These are phyloP conservation scores for Podila epicladia DNA, from an alignment of 192 early-diverging fungal genomes.

Conservation along the genomic window DNA sequence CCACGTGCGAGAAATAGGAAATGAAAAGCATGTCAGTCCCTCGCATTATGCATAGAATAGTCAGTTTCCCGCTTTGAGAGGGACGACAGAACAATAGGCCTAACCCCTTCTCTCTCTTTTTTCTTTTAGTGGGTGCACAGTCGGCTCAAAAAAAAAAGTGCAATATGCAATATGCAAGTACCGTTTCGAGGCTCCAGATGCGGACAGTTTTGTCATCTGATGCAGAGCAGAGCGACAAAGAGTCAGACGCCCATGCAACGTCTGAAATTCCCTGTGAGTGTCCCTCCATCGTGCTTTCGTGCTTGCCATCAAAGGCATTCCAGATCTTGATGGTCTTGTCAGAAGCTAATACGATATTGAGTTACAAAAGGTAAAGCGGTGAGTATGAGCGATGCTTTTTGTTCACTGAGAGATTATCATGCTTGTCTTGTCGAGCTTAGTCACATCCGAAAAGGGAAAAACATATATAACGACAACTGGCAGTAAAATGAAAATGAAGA, in stretches of 20 bases:
- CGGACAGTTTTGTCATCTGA: slow-evolving; percentile 96
- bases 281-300: slow-evolving; percentile 86
- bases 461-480: too few relatives aligned
- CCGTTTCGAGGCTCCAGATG: slow-evolving; percentile 88
- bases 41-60: neutral
- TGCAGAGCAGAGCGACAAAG: slow-evolving; percentile 85
- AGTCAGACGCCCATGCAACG: slow-evolving; percentile 96
- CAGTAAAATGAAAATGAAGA: too few relatives aligned
- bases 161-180: slow-evolving; percentile 39
- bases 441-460: too few relatives aligned
- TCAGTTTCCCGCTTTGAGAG: neutral
- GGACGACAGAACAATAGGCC: too few relatives aligned
- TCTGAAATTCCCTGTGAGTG: slow-evolving; percentile 96
- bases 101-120: too few relatives aligned
- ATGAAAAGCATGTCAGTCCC: neutral
- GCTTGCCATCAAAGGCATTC: slow-evolving; percentile 87
- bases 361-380: neutral
- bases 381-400: neutral
- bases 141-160: slow-evolving; percentile 14
- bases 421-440: too few relatives aligned
- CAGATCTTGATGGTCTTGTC: slow-evolving; percentile 97
- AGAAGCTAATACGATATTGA: slow-evolving; percentile 66
- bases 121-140: neutral
- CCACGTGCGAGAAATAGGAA: neutral
- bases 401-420: too few relatives aligned